These are phyloP conservation scores for Thinopyrum obtusiflorum DNA, from an alignment of 202 grass and related monocot genomes.

Conservation along the genomic window DNA sequence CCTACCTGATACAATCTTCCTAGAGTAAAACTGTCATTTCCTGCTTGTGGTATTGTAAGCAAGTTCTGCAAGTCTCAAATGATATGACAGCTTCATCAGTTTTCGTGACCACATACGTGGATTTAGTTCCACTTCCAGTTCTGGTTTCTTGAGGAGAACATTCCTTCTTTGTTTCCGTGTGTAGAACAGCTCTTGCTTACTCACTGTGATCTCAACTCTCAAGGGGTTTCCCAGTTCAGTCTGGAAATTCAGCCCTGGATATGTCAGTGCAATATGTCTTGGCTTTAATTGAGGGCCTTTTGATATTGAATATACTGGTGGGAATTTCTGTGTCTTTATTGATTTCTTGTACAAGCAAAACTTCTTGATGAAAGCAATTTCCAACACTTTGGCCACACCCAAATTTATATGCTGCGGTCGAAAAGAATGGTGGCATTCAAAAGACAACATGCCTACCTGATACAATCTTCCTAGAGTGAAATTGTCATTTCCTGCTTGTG, in stretches of 20 bases:
- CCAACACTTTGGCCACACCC: neutral
- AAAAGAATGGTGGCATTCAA: conserved; percentile 33
- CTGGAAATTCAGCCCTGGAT: conserved; percentile 8
- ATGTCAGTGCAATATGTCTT: neutral
- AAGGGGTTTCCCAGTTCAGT: neutral
- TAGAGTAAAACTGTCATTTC: conserved; percentile 55
- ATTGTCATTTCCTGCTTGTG: conserved; percentile 37
- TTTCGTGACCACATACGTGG: neutral
- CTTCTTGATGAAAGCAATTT: conserved; percentile 3
- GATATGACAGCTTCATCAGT: conserved; percentile 29
- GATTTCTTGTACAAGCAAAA: neutral
- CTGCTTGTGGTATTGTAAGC: conserved; percentile 50
- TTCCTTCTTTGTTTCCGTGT: neutral
- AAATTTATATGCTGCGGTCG: conserved; percentile 25
- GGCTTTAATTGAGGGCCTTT: neutral
- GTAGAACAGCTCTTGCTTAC: neutral
- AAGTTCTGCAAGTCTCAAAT: conserved; percentile 53
- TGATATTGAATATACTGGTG: neutral
- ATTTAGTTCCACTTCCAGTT: neutral
- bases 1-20: conserved; percentile 61
- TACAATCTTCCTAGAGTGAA: conserved; percentile 42
- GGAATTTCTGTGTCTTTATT: neutral
- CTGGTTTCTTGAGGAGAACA: neutral
- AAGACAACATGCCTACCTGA: conserved; percentile 30
- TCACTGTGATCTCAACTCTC: neutral